Base-by-base conservation (phyloP, 495 filamentous ascomycete species). In the Thozetella sp. region DNA sequence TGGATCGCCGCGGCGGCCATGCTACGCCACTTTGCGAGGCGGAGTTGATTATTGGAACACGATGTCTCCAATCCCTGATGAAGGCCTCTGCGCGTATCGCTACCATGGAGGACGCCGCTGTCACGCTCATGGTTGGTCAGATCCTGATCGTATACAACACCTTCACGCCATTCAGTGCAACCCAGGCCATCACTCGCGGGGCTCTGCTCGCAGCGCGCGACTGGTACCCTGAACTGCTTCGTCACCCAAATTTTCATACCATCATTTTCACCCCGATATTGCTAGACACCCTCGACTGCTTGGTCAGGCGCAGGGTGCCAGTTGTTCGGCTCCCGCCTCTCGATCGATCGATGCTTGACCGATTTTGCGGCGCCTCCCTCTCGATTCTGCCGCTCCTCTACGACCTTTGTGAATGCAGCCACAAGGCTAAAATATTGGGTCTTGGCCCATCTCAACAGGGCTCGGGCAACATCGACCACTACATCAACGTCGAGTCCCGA, bases 401-500 rank as follows among this genome's bases (percentile, higher is more conserved):
- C 50, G 68, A 75, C 50, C 58, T 76, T 37, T 75, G 72, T 50
- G 70, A 63, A 19, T 65, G 66, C 45, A 71, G 72, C 40, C 61
- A 56, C 70, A 63, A 26, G 64, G 54, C n/a, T 59, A 58, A 43
- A 37, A 65, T 45, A 25, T 4, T 4, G 51, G 51, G 22, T 23
- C 51, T n/a, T n/a, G n/a, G 51, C 25, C 25, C 51, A 22, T 15
- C 15, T 6, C 51, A 4, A 23, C 6, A 20, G 10, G 43, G n/a
- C 20, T n/a, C 20, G 10, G n/a, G 20, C n/a, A 20, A 20, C 11
- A 4, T 15, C 43, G n/a, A 48, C 20, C 43, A 4, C 11, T 48
- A 48, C 43, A 15, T n/a, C 43, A n/a, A 48, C 20, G n/a, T 48
- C 3, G 43, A 48, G 20, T n/a, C 11, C 6, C 4, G n/a, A 13